These are phyloP conservation scores for Skeletonema grethae DNA, from an alignment of 108 stramenopile species.

Conservation along the genomic window DNA sequence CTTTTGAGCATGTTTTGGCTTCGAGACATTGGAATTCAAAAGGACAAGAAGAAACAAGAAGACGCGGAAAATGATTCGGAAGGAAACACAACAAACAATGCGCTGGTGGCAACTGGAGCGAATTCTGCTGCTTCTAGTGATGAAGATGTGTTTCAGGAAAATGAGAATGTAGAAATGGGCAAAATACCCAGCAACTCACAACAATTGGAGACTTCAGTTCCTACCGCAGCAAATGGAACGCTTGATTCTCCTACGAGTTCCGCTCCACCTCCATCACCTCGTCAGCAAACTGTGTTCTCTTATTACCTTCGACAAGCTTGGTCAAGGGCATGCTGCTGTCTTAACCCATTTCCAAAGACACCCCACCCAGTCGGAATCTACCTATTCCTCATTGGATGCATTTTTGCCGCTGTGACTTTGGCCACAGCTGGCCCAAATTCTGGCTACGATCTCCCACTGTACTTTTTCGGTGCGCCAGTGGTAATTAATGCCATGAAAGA, in stretches of 20 bases:
- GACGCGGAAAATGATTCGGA: neutral
- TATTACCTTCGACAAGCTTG: neutral
- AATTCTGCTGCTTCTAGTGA: neutral
- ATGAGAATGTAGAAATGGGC: conserved; percentile 28
- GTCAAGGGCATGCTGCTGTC: conserved; percentile 40
- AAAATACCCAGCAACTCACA: neutral
- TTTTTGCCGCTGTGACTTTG: conserved; percentile 51
- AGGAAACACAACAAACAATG: neutral
- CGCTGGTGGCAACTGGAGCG: neutral
- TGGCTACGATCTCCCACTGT: conserved; percentile 50
- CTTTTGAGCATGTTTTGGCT: conserved; percentile 53
- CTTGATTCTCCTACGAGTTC: conserved; percentile 1
- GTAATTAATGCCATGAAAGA: conserved; percentile 54
- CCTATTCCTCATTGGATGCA: conserved; percentile 58
- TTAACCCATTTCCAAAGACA: conserved; percentile 31
- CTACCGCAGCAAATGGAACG: neutral
- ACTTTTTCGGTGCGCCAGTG: conserved; percentile 59
- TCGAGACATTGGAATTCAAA: conserved; percentile 18
- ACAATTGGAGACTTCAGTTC: neutral
- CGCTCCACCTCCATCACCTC: neutral
- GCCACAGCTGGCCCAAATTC: conserved; percentile 43
- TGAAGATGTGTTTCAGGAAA: neutral
- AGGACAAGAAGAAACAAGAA: neutral
- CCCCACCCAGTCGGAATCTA: conserved; percentile 69
- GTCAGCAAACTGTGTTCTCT: neutral